Conservation (phyloP, 2,329 filamentous ascomycete species). For the Bretziella fagacearum region DNA sequence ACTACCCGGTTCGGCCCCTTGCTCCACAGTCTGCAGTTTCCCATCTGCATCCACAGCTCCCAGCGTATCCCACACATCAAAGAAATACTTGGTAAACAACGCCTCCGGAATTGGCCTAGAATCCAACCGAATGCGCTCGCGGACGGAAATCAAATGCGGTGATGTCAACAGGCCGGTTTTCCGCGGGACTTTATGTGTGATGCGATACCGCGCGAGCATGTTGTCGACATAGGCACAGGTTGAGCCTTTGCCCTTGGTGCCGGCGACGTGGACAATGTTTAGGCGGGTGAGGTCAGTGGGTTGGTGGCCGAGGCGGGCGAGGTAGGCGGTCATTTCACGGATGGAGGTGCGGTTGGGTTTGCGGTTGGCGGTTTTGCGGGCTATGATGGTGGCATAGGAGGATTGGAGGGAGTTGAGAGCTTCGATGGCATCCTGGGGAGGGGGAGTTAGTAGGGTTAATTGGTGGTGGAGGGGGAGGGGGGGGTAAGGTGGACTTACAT, state of each 20-base stretch:
- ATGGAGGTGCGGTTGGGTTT: conserved; percentile 53
- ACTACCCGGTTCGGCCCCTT: conserved; percentile 17
- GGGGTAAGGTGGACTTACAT: neutral
- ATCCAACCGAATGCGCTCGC: conserved; percentile 50
- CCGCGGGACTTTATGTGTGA: conserved; percentile 20
- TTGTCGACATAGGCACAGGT: conserved; percentile 52
- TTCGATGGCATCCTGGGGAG: conserved; percentile 63
- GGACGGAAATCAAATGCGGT: conserved; percentile 49
- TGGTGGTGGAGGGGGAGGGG: neutral
- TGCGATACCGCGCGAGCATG: conserved; percentile 38
- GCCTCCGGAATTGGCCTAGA: conserved; percentile 38
- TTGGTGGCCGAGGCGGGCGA: conserved; percentile 61
- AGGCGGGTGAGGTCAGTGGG: conserved; percentile 38
- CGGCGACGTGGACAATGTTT: conserved; percentile 53
- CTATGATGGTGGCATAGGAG: conserved; percentile 65
- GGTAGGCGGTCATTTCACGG: conserved; percentile 64
- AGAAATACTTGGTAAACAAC: conserved; percentile 48
- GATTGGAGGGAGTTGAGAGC: conserved; percentile 83
- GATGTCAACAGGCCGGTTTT: conserved; percentile 51
- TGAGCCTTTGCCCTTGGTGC: conserved; percentile 63
- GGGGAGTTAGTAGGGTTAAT: too few relatives aligned
- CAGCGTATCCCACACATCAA: conserved; percentile 47
- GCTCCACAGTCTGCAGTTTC: conserved; percentile 19
- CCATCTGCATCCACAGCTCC: too few relatives aligned
- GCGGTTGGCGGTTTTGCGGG: conserved; percentile 56